A percentile compares a stretch with the other conserved stretches of the same genome.
phyloP scores from a whole-genome alignment of 352 stramenopile species.

The Globisporangium echinulatum region DNA sequence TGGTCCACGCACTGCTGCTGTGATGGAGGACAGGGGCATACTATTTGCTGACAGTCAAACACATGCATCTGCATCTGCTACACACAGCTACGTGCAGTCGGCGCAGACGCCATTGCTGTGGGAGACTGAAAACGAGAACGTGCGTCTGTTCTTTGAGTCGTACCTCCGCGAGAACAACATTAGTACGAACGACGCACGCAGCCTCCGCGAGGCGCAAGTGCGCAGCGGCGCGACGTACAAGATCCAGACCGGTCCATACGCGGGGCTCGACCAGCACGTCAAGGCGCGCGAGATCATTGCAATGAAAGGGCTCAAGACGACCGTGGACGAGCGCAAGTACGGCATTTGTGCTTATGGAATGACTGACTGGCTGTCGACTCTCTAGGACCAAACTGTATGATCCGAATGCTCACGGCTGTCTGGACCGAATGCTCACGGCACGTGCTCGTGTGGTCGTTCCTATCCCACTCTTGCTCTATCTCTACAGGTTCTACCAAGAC shows the following conservation, averaged over 20 bases:
- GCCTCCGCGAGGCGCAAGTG: constrained; percentile 57
- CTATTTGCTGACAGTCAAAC: no score
- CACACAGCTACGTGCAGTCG: constrained; percentile 56
- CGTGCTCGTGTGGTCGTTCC: no score
- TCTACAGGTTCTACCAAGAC: constrained; percentile 55
- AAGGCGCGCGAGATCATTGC: constrained; percentile 74
- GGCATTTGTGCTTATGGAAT: not conserved
- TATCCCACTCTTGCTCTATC: not conserved
- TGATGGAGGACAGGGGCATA: not conserved
- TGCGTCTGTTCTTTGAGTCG: constrained; percentile 75
- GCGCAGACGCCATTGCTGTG: constrained; percentile 55
- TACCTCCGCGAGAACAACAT: constrained; percentile 79
- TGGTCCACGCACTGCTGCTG: not conserved
- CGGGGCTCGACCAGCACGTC: constrained; percentile 74
- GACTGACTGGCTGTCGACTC: no score
- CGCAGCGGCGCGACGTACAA: constrained; percentile 77
- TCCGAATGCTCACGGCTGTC: not conserved
- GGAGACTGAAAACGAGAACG: constrained; percentile 75
- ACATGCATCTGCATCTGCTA: not conserved
- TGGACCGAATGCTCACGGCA: not conserved
- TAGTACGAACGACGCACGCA: constrained; percentile 51
- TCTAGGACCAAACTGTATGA: no score
- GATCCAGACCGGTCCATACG: constrained; percentile 63
- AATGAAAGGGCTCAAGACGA: constrained; percentile 66
- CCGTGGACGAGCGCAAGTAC: constrained; percentile 51